These are phyloP conservation scores for Falciphora oryzae DNA, from an alignment of 2,329 filamentous ascomycete genomes.

Conservation along the genomic window DNA sequence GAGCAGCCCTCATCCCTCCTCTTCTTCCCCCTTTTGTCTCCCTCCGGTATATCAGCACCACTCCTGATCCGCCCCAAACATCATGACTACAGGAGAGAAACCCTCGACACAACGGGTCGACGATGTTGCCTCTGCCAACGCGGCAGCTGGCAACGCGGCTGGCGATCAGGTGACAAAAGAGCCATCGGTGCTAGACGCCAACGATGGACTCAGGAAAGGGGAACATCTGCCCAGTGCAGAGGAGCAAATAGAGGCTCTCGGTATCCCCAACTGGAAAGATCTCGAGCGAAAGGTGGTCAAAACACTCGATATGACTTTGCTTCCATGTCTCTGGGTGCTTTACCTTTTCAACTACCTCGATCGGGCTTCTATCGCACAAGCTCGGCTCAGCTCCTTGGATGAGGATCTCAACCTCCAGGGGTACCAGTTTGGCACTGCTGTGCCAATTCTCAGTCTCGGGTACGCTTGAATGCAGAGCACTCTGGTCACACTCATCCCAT, in stretches of 20 bases:
- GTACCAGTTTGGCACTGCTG: constrained; percentile 30
- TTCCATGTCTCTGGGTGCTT: constrained; percentile 7
- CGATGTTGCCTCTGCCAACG: neutral
- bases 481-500: neutral
- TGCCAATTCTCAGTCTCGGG: constrained; percentile 46
- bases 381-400: constrained; percentile 38
- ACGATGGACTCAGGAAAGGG: constrained; percentile 1
- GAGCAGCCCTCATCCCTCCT: neutral
- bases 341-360: constrained; percentile 9
- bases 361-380: constrained; percentile 21
- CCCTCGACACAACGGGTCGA: neutral
- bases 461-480: constrained; percentile 19
- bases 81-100: neutral
- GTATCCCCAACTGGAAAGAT: constrained; percentile 5
- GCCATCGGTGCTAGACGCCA: neutral
- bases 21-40: no score
- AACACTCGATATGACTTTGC: constrained; percentile 2
- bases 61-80: neutral
- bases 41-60: neutral
- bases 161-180: neutral
- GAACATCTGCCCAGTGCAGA: neutral
- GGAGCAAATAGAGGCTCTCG: constrained; percentile 5
- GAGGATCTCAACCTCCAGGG: constrained; percentile 35
- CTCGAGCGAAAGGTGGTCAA: constrained; percentile 1
- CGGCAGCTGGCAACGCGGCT: neutral